Base-by-base conservation (phyloP, 2,329 filamentous ascomycete genomes). In the Talaromyces rugulosus region DNA sequence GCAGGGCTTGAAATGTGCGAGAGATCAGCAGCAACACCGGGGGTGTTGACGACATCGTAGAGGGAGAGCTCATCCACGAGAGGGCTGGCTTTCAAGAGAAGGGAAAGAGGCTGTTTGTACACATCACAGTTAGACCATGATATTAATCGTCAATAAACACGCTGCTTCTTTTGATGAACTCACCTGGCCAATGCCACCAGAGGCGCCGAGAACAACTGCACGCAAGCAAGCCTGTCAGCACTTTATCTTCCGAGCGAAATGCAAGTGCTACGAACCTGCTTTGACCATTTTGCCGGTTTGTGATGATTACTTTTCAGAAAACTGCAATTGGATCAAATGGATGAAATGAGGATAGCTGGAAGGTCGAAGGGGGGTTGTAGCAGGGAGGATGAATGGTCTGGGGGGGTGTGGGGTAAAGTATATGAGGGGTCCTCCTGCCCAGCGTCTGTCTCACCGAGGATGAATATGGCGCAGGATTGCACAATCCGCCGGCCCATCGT, bases 1-100 rank as follows among this genome's bases (percentile, higher is more conserved):
- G 95, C 94, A 70, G 86, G 85, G 65, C 92, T 91, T 64, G 94
- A 96, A 81, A 99, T 98, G 85, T 99, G 95, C 64, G 93, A 97
- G 64, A 99, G 88, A 78, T 99, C 95, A 73, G 94, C 88, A 68
- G 93, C 91, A 75, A 99, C 95, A 80, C 95, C 95, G 71, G 92
- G 93, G 57, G 92, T 96, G 86, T 98, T 97, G 80, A 98, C 94
- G 69, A 99, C 93, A 96, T 99, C 95, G 85, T 97, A 99, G 72
- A 99, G 90, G 65, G 92, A 85, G 72, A 99, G 91, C 83, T 98
- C 91, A 73, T 94, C 89, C 73, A 99, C 85, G 74, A 92, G 87
- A 67, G 92, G 90, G 75, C 85, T 91, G 69, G 90, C 87, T 87
- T 99, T 99, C 77, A 98, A 86, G 72, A 99, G 90, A 69, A 99